Evolutionary conservation across 805 yeast genomes (phyloP), one percentile per base, ranked within the genome.

Genomic region (Wickerhamomyces ciferrii): DNA sequence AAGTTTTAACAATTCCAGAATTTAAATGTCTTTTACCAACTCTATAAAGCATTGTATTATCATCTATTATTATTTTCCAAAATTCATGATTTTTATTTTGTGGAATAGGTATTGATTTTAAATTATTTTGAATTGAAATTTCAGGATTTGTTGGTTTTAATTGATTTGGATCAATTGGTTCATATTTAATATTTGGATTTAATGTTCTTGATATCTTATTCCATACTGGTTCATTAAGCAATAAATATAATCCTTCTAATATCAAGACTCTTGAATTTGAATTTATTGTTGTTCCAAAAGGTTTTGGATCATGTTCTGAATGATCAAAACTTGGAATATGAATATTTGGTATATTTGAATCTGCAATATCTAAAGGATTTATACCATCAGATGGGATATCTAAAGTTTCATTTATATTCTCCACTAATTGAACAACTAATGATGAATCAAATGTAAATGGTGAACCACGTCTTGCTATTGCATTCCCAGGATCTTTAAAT

Each of bases 361-460:
- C 7, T 6, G 46, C 38, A n/a, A 51, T 45, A 14, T 53, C 55
- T 13, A 56, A 43, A 2, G 46, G 41, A 1, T 20, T 21, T 13
- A 57, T 10, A 1, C 43, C 39, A 3, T 47, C 43, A 19, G 19
- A 13, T 6, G 46, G 37, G 2, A 50, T 47, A 4, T 48, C 17
- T 5, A 55, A 21, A 0, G 62, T 58, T 18, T 48, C 45, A 20
- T 44, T 43, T 10, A 59, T 10, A 14, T 41, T 52, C 15, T 39
- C 43, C 14, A 43, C 53, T 14, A 55, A 41, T 19, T 39, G 41
- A 3, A 51, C 53, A 13, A 50, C 23, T 7, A 47, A 43, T 4
- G 48, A 46, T 6, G 58, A 77, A 58, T 91, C 91, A 66, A 91
- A 92, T 0, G 97, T 90, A 54, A 73, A 78, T 2, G 96, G 95